phyloP scores from a whole-genome alignment of 2,329 filamentous ascomycete species.

The Aurifilum marmelostoma region DNA sequence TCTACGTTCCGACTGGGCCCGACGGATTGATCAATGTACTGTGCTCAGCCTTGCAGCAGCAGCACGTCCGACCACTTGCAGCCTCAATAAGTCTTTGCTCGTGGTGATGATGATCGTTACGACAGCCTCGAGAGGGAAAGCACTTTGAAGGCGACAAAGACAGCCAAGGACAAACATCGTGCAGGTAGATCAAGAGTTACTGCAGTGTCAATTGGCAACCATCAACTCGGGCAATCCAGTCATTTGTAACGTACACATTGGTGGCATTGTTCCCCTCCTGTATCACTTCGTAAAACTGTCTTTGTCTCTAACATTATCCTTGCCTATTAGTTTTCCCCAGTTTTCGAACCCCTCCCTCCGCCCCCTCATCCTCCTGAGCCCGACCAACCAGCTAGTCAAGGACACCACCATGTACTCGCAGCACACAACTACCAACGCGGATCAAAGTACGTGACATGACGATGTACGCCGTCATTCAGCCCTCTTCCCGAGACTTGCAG shows the following conservation, averaged over 20 bases:
- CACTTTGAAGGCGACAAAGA: background rate
- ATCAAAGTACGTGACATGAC: constrained; percentile 7
- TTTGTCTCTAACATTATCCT: background rate
- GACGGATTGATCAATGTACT: background rate
- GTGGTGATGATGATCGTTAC: too few species aligned
- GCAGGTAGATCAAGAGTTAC: too few species aligned
- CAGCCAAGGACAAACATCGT: too few species aligned
- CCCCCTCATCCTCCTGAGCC: background rate
- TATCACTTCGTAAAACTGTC: background rate
- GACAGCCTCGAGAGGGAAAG: background rate
- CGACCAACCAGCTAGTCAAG: background rate
- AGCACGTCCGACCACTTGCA: background rate
- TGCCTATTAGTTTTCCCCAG: background rate
- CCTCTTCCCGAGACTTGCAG: constrained; percentile 25
- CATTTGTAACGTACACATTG: too few species aligned
- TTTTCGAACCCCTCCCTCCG: background rate
- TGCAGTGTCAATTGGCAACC: too few species aligned
- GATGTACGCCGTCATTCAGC: constrained; percentile 20
- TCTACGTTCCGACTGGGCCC: constrained; percentile 26
- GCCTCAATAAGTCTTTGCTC: background rate
- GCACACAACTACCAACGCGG: background rate
- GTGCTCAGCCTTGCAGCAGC: constrained; percentile 2
- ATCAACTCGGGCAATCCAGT: too few species aligned
- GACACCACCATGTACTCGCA: background rate
- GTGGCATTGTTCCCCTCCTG: too few species aligned